A percentile compares a stretch with the other conserved stretches of the same genome.
These are phyloP conservation scores for Camillea tinctor DNA, from an alignment of 2,329 filamentous ascomycete genomes.

Conservation along the genomic window DNA sequence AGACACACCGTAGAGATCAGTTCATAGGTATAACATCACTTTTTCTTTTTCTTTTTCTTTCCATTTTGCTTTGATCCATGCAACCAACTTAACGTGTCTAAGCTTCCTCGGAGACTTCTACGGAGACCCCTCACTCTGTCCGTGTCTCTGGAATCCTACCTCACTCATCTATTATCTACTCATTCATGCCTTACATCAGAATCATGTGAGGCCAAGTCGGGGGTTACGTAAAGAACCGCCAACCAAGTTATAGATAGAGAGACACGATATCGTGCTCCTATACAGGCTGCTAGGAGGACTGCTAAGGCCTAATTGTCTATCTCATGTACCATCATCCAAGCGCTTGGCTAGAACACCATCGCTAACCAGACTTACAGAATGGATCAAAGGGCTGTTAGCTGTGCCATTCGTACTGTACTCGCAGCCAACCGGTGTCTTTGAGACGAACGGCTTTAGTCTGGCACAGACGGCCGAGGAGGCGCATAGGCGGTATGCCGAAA, in stretches of 20 bases:
- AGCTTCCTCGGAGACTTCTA: neutral
- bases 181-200: conserved; percentile 3
- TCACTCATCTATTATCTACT: neutral
- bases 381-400: conserved; percentile 92
- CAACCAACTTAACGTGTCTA: neutral
- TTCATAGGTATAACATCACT: conserved; percentile 62
- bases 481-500: conserved; percentile 87
- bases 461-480: conserved; percentile 75
- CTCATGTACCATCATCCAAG: conserved; percentile 5
- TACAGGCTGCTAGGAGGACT: neutral
- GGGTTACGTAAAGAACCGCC: neutral
- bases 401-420: conserved; percentile 97
- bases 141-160: neutral
- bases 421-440: conserved; percentile 84
- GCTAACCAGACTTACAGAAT: conserved; percentile 58
- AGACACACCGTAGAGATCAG: conserved; percentile 89
- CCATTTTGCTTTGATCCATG: neutral
- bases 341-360: neutral
- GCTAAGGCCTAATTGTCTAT: neutral
- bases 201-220: neutral
- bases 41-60: too few species aligned
- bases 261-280: neutral
- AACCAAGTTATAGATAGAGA: too few species aligned
- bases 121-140: neutral
- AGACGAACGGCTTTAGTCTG: conserved; percentile 63